Percentiles rank a stretch among this genome's conserved stretches.
Evolutionary conservation across 2,329 filamentous ascomycete species (phyloP).

Genomic region (Fusarium ramigenum): DNA sequence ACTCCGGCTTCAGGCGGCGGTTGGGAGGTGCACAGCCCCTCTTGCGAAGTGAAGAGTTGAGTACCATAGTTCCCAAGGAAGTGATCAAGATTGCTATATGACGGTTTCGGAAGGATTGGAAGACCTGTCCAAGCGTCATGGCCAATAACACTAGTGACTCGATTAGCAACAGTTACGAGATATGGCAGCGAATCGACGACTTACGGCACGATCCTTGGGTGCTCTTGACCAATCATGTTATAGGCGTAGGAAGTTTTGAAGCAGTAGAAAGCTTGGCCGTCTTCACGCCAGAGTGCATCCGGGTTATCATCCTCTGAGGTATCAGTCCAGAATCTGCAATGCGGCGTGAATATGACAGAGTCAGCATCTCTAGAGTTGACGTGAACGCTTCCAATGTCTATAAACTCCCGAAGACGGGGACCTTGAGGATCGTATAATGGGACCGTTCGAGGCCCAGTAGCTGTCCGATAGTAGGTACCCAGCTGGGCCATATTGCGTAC

Average conservation of each 20-base stretch:
- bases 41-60: not conserved
- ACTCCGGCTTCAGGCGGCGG: not conserved
- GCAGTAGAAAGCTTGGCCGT: rapidly evolving
- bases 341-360: not conserved
- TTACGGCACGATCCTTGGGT: not conserved
- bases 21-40: rapidly evolving
- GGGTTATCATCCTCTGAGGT: not conserved
- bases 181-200: too few species aligned
- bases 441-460: not conserved
- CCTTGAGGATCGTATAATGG: not conserved
- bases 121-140: slow-evolving; percentile 1
- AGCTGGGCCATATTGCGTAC: not conserved
- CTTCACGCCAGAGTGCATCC: not conserved
- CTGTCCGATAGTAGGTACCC: not conserved
- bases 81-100: too few species aligned
- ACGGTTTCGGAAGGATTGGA: not conserved
- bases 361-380: not conserved
- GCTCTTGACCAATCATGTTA: not conserved
- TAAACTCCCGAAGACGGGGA: too few species aligned
- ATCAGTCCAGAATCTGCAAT: not conserved
- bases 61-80: not conserved
- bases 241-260: not conserved
- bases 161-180: too few species aligned
- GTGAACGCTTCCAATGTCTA: too few species aligned
- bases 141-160: not conserved